Evolutionary conservation across 129 eudicot genomes (phyloP).

Genomic region (Rutidosis leptorrhynchoides): DNA sequence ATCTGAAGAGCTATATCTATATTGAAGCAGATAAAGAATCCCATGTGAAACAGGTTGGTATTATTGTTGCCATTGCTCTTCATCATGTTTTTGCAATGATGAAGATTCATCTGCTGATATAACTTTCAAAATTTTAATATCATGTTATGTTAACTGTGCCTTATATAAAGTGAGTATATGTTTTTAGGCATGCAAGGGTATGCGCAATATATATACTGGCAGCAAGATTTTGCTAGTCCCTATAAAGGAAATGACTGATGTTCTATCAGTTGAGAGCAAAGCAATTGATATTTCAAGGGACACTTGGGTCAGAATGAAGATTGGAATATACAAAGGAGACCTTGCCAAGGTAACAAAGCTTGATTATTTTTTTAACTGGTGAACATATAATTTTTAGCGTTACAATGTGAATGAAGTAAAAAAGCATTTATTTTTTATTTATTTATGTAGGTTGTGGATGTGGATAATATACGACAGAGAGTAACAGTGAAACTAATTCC

Average conservation of each 20-base stretch:
- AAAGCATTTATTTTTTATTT: background rate
- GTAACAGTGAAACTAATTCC: conserved; percentile 88
- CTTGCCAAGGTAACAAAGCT: conserved; percentile 61
- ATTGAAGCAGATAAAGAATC: conserved; percentile 96
- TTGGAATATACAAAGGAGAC: conserved; percentile 84
- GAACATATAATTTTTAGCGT: background rate
- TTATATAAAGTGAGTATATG: too few relatives aligned
- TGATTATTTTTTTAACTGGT: background rate
- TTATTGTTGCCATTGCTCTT: too few relatives aligned
- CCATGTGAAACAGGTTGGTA: conserved; percentile 96
- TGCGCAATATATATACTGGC: conserved; percentile 69
- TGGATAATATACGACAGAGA: conserved; percentile 81
- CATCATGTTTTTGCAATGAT: too few relatives aligned
- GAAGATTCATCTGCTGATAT: too few relatives aligned
- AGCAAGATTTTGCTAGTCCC: conserved; percentile 74
- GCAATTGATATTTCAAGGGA: conserved; percentile 76
- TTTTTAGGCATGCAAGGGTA: conserved; percentile 83
- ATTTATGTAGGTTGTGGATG: conserved; percentile 60
- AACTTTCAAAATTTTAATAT: too few relatives aligned
- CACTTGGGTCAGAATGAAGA: conserved; percentile 93
- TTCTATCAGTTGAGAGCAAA: conserved; percentile 92
- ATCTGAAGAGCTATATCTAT: conserved; percentile 75
- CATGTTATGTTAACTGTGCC: too few relatives aligned
- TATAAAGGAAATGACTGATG: conserved; percentile 94
- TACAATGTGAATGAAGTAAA: background rate